These are phyloP conservation scores for Cinchona pubescens DNA, from an alignment of 257 asterid genomes.

Conservation along the genomic window DNA sequence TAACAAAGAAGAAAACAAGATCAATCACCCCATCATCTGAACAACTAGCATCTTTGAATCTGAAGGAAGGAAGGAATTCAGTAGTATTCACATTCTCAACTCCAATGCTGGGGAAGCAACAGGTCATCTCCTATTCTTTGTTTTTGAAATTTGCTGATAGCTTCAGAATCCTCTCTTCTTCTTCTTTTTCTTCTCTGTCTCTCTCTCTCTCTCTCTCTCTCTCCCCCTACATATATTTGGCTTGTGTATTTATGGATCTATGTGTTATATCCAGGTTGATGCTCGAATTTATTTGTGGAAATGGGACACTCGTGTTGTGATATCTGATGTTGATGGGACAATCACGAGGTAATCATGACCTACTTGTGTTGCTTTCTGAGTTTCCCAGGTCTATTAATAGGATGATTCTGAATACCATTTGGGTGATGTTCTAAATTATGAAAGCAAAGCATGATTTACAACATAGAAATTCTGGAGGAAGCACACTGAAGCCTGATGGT, in stretches of 20 bases:
- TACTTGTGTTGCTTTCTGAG: neutral
- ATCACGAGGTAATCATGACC: slow-evolving; percentile 62
- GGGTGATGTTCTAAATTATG: neutral
- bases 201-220: neutral
- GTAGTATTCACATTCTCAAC: slow-evolving; percentile 83
- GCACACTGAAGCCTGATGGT: neutral
- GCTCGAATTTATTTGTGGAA: slow-evolving; percentile 90
- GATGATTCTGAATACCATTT: neutral
- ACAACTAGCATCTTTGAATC: slow-evolving; percentile 70
- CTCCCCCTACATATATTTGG: neutral
- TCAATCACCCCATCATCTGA: slow-evolving; percentile 69
- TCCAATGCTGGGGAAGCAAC: slow-evolving; percentile 86
- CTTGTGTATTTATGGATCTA: neutral
- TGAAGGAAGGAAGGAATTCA: slow-evolving; percentile 74
- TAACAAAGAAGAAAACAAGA: slow-evolving; percentile 45
- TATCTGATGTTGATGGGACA: slow-evolving; percentile 99
- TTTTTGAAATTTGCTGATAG: slow-evolving; percentile 8
- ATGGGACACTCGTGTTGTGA: slow-evolving; percentile 79
- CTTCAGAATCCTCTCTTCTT: slow-evolving; percentile 2
- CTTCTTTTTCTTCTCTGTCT: no score
- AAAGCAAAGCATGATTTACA: neutral
- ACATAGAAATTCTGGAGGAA: neutral
- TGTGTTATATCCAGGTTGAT: slow-evolving; percentile 54
- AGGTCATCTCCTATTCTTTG: slow-evolving; percentile 43
- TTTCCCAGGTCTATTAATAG: neutral